These are phyloP conservation scores for Furcasterigmium sp. DNA, from an alignment of 2,329 filamentous ascomycete species.

Conservation along the genomic window DNA sequence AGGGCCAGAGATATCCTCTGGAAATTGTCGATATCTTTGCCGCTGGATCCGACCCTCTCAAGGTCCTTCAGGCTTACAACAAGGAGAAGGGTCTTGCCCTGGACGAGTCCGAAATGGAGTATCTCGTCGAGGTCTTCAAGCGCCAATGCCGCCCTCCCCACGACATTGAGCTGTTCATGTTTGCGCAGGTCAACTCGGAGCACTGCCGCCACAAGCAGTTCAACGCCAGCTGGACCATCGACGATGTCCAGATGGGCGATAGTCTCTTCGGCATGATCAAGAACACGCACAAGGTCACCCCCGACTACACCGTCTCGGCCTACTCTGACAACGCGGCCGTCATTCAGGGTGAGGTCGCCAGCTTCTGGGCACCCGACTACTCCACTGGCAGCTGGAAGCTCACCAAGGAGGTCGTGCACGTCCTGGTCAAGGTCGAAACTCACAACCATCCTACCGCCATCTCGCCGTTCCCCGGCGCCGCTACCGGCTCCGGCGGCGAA, in stretches of 20 bases:
- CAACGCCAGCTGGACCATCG: slow-evolving; percentile 94
- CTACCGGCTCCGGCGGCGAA: slow-evolving; percentile 91
- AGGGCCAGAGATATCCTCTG: slow-evolving; percentile 56
- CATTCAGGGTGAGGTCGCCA: slow-evolving; percentile 64
- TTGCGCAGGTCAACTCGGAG: slow-evolving; percentile 98
- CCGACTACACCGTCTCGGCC: slow-evolving; percentile 82
- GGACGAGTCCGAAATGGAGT: slow-evolving; percentile 85
- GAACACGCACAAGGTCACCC: slow-evolving; percentile 83
- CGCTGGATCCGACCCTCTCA: slow-evolving; percentile 58
- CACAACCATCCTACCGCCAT: slow-evolving; percentile 98
- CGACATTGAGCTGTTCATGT: slow-evolving; percentile 98
- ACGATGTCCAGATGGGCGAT: slow-evolving; percentile 72
- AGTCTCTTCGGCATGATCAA: slow-evolving; percentile 94
- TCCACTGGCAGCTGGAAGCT: slow-evolving; percentile 83
- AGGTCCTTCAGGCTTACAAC: slow-evolving; percentile 78
- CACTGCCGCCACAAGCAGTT: slow-evolving; percentile 86
- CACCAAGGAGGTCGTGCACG: slow-evolving; percentile 80
- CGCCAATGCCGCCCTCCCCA: slow-evolving; percentile 58
- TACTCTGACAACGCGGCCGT: slow-evolving; percentile 99
- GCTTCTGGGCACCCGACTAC: slow-evolving; percentile 81
- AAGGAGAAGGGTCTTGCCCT: slow-evolving; percentile 77
- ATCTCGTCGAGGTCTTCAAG: slow-evolving; percentile 64
- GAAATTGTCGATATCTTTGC: slow-evolving; percentile 71
- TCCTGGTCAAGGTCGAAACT: slow-evolving; percentile 92
- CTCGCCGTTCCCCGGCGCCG: slow-evolving; percentile 85